phyloP scores from a whole-genome alignment of 1,139 yeast species.

The Arxiozyma slooffiae region DNA sequence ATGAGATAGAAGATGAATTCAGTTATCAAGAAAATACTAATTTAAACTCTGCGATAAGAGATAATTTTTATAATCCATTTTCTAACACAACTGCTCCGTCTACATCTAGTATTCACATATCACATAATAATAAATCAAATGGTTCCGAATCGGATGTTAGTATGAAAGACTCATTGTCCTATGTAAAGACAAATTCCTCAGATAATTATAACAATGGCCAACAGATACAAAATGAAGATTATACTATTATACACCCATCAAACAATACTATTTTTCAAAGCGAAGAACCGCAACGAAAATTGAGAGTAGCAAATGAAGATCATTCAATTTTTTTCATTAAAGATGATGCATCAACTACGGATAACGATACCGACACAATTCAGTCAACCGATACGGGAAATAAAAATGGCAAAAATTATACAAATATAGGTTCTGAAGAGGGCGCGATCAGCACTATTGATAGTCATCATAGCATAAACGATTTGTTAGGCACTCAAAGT shows the following conservation, averaged over 20 bases:
- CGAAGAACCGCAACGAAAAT: conserved; percentile 14
- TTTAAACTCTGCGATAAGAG: neutral
- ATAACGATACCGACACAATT: neutral
- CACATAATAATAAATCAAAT: neutral
- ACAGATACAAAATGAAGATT: neutral
- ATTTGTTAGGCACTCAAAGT: neutral
- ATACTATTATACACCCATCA: neutral
- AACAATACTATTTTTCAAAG: neutral
- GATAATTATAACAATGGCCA: neutral
- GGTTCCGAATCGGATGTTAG: neutral
- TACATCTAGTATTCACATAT: neutral
- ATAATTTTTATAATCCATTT: neutral
- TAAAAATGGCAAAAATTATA: neutral
- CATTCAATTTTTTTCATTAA: conserved; percentile 22
- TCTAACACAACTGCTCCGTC: neutral
- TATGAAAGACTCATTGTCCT: neutral
- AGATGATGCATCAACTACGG: neutral
- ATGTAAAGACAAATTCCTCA: neutral
- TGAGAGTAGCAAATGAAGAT: conserved; percentile 28
- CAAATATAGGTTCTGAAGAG: neutral
- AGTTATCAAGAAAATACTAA: neutral
- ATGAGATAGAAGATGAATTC: neutral
- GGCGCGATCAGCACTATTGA: neutral
- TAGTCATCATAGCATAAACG: neutral
- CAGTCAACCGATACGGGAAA: conserved; percentile 3